Conservation (phyloP, 257 asterid genomes). For the Solanum commersonii region DNA sequence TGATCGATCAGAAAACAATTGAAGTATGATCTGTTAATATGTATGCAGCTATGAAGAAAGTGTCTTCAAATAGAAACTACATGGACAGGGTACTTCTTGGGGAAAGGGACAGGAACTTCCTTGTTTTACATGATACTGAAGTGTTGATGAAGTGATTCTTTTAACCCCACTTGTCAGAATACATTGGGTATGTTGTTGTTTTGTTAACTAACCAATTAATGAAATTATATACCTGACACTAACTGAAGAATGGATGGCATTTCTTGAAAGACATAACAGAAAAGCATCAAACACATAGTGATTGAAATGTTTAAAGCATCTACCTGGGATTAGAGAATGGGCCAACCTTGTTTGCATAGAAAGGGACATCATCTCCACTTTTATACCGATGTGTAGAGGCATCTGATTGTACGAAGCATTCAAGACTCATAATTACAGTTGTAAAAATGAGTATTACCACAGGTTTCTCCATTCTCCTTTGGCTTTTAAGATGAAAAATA, state of each 20-base stretch:
- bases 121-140: not conserved
- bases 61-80: not conserved
- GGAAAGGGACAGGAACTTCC: not conserved
- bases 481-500: not conserved
- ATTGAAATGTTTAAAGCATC: not conserved
- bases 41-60: not conserved
- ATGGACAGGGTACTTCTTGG: not conserved
- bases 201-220: not conserved
- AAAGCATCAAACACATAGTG: not conserved
- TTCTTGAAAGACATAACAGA: not conserved
- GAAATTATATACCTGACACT: not conserved
- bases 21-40: not conserved
- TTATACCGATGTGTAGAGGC: slow-evolving; percentile 4
- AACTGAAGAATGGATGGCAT: not conserved
- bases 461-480: not conserved
- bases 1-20: not conserved
- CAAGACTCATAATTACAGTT: not conserved
- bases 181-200: not conserved
- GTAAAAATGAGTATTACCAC: not conserved
- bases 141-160: not conserved
- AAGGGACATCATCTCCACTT: slow-evolving; percentile 7
- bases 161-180: not conserved
- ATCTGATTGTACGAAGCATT: not conserved
- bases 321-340: slow-evolving; percentile 9
- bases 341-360: slow-evolving; percentile 9